These are phyloP conservation scores for Colletotrichum destructivum DNA, from an alignment of 2,329 filamentous ascomycete species.

Conservation along the genomic window DNA sequence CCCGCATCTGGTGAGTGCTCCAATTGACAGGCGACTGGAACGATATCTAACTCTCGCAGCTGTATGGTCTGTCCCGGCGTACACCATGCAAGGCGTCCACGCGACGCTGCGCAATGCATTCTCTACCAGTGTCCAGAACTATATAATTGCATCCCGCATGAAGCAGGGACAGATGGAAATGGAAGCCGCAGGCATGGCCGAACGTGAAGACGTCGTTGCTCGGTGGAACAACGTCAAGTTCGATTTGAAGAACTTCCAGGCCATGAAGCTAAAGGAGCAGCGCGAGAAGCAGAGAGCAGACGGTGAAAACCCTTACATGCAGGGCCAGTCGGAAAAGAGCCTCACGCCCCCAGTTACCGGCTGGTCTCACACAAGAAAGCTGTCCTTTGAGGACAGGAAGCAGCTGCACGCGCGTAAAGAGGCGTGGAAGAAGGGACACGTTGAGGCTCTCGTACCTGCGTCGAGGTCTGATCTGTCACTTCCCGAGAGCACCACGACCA, in stretches of 20 bases:
- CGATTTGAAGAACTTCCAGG: slow-evolving; percentile 73
- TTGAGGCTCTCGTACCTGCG: slow-evolving; percentile 44
- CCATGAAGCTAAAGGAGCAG: slow-evolving; percentile 64
- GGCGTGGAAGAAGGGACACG: slow-evolving; percentile 56
- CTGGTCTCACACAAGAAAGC: slow-evolving; percentile 64
- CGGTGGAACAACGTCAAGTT: slow-evolving; percentile 75
- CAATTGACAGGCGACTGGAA: neutral
- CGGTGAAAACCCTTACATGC: slow-evolving; percentile 44
- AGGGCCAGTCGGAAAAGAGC: slow-evolving; percentile 25
- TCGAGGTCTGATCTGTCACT: slow-evolving; percentile 41
- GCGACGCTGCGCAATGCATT: slow-evolving; percentile 82
- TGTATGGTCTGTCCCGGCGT: slow-evolving; percentile 81
- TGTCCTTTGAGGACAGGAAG: slow-evolving; percentile 67
- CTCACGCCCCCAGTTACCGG: slow-evolving; percentile 56
- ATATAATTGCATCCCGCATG: slow-evolving; percentile 83
- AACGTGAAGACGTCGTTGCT: slow-evolving; percentile 74
- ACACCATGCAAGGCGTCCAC: slow-evolving; percentile 86
- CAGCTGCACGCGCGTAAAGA: slow-evolving; percentile 65
- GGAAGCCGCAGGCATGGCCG: slow-evolving; percentile 65
- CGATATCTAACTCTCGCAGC: slow-evolving; percentile 53
- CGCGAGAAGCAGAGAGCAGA: slow-evolving; percentile 49
- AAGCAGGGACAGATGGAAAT: slow-evolving; percentile 82
- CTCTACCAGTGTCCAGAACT: slow-evolving; percentile 80
- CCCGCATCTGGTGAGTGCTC: slow-evolving; percentile 78
- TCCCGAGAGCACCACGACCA: slow-evolving; percentile 38